These are phyloP conservation scores for Cyclotella choctawhatcheeana DNA, from an alignment of 108 stramenopile genomes.

Conservation along the genomic window DNA sequence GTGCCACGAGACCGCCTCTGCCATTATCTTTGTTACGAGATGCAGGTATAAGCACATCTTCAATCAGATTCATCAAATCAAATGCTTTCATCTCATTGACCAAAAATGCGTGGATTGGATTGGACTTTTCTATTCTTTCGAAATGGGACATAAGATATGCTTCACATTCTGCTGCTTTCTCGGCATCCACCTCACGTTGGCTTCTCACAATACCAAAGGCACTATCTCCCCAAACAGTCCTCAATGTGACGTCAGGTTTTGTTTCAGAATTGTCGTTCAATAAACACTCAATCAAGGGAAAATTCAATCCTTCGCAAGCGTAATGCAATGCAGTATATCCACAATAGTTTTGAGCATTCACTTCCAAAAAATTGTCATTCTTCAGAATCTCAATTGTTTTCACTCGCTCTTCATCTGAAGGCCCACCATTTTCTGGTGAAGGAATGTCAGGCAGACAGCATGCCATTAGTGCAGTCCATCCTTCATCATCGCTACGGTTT, in stretches of 20 bases:
- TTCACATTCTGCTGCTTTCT: constrained; percentile 36
- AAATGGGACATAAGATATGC: constrained; percentile 28
- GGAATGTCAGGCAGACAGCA: constrained; percentile 45
- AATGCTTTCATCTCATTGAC: constrained; percentile 41
- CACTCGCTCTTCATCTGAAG: constrained; percentile 34
- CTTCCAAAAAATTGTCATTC: neutral
- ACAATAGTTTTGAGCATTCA: constrained; percentile 43
- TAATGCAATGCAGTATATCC: constrained; percentile 53
- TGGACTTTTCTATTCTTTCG: constrained; percentile 9
- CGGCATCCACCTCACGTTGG: constrained; percentile 12
- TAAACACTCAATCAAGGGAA: constrained; percentile 31
- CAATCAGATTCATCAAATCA: constrained; percentile 35
- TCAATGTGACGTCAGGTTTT: constrained; percentile 34
- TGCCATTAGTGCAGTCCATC: constrained; percentile 56
- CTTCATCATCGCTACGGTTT: constrained; percentile 36
- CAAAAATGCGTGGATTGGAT: constrained; percentile 31
- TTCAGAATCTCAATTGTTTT: constrained; percentile 33
- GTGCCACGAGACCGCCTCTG: constrained; percentile 17
- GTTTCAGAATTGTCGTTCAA: constrained; percentile 21
- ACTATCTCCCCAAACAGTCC: constrained; percentile 50
- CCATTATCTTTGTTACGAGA: constrained; percentile 17
- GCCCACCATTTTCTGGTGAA: constrained; percentile 38
- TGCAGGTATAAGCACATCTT: constrained; percentile 43
- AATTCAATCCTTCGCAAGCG: constrained; percentile 48
- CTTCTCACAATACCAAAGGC: constrained; percentile 29